These are phyloP conservation scores for Gaeumannomyces sp. DNA, from an alignment of 2,329 filamentous ascomycete genomes.

Conservation along the genomic window DNA sequence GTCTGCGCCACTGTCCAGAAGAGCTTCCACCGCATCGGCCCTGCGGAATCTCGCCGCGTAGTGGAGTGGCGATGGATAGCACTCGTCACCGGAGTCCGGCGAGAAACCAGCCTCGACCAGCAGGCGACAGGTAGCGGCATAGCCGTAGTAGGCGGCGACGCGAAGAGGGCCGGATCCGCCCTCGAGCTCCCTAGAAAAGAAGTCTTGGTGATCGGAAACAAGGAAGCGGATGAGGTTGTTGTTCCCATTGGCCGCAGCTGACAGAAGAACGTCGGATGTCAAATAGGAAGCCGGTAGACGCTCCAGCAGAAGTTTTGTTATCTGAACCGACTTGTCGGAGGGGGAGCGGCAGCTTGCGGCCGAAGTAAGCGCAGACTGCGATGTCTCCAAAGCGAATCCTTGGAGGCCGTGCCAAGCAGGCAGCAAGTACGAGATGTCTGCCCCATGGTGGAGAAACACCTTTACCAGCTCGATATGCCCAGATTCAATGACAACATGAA, in stretches of 20 bases:
- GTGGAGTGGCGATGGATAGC: background rate
- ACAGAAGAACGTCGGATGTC: background rate
- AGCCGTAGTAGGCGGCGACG: background rate
- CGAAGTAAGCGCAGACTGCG: background rate
- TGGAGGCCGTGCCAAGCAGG: background rate
- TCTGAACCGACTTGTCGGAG: background rate
- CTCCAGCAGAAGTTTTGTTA: background rate
- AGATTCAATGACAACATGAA: background rate
- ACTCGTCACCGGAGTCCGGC: background rate
- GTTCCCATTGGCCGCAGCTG: background rate
- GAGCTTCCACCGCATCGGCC: background rate
- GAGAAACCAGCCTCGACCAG: background rate
- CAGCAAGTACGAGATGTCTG: background rate
- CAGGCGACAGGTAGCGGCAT: background rate
- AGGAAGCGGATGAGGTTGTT: background rate
- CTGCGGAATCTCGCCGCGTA: background rate
- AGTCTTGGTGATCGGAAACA: background rate
- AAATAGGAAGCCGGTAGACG: background rate
- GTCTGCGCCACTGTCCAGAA: background rate
- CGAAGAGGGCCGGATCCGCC: background rate
- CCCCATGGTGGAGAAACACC: background rate
- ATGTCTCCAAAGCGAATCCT: background rate
- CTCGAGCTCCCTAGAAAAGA: background rate
- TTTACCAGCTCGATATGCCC: background rate
- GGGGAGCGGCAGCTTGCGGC: background rate